These are phyloP conservation scores for Plasmodium fragile DNA, from an alignment of 169 alveolate genomes.

Conservation along the genomic window DNA sequence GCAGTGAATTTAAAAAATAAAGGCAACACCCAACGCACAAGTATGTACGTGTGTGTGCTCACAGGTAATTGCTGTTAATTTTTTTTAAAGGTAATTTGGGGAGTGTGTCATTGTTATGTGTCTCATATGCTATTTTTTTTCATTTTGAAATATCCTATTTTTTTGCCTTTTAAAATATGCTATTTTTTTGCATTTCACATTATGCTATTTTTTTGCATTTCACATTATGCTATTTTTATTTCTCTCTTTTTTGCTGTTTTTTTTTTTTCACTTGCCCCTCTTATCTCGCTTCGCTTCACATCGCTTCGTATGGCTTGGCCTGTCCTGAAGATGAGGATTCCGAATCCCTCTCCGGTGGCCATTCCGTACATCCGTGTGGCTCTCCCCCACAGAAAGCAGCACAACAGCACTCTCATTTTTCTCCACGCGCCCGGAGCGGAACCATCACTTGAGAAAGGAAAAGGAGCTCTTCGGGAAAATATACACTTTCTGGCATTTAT, in stretches of 20 bases:
- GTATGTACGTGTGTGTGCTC: not conserved
- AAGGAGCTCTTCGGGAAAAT: slow-evolving; percentile 26
- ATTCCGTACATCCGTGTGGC: not conserved
- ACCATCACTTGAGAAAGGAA: slow-evolving; percentile 2
- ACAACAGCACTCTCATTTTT: not conserved
- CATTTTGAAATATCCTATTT: not conserved
- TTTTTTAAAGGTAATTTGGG: not conserved
- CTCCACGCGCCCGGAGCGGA: not conserved
- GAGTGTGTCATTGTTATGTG: not conserved
- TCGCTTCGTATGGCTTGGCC: not conserved
- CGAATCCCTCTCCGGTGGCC: not conserved
- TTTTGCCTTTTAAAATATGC: not conserved
- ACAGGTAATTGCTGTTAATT: not conserved
- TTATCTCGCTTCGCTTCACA: not conserved
- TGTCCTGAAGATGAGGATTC: not conserved
- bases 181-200: not conserved
- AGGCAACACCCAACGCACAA: not conserved
- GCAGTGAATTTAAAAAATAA: not conserved
- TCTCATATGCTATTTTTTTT: not conserved
- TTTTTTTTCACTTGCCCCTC: not conserved
- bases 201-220: not conserved
- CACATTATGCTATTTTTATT: too few relatives aligned
- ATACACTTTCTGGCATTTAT: slow-evolving; percentile 29
- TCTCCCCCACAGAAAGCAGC: not conserved
- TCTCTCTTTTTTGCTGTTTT: not conserved